Conservation (phyloP, 192 early-diverging fungal genomes). For the Rhizoclosmatium sp. region DNA sequence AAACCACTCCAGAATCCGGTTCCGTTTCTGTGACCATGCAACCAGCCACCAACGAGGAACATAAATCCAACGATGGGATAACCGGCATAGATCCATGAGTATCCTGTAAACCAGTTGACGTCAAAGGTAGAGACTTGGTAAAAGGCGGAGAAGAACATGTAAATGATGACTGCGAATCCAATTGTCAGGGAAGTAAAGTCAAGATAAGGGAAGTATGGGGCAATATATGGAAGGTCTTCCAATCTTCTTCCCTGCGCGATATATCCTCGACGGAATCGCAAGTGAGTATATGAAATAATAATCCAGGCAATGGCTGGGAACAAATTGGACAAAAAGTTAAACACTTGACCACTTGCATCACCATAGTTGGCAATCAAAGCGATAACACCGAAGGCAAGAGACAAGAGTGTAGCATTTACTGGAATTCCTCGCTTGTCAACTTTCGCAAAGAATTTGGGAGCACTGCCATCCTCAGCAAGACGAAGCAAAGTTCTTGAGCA, state of each 20-base stretch:
- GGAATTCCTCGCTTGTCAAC: slow-evolving; percentile 69
- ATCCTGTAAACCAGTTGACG: slow-evolving; percentile 10
- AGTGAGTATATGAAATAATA: slow-evolving; percentile 31
- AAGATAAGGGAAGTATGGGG: slow-evolving; percentile 32
- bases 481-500: slow-evolving; percentile 71
- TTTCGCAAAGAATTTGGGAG: slow-evolving; percentile 62
- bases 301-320: slow-evolving; percentile 30
- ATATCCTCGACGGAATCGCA: slow-evolving; percentile 33
- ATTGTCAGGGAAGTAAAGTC: slow-evolving; percentile 22
- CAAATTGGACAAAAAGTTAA: slow-evolving; percentile 17
- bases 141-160: slow-evolving; percentile 19
- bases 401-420: slow-evolving; percentile 58
- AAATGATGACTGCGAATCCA: slow-evolving; percentile 16
- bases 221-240: slow-evolving; percentile 30
- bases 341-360: slow-evolving; percentile 28
- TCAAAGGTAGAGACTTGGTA: slow-evolving; percentile 19
- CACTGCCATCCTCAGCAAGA: slow-evolving; percentile 70
- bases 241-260: slow-evolving; percentile 23
- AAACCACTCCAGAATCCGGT: not conserved
- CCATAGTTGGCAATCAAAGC: slow-evolving; percentile 45
- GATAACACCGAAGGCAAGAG: slow-evolving; percentile 58
- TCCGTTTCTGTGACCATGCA: not conserved
- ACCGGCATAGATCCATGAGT: slow-evolving; percentile 28
- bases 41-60: not conserved
- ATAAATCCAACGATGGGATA: slow-evolving; percentile 7